Evolutionary conservation across 176 grass and related monocot species (phyloP).

Genomic region (Carex myosuroides): DNA sequence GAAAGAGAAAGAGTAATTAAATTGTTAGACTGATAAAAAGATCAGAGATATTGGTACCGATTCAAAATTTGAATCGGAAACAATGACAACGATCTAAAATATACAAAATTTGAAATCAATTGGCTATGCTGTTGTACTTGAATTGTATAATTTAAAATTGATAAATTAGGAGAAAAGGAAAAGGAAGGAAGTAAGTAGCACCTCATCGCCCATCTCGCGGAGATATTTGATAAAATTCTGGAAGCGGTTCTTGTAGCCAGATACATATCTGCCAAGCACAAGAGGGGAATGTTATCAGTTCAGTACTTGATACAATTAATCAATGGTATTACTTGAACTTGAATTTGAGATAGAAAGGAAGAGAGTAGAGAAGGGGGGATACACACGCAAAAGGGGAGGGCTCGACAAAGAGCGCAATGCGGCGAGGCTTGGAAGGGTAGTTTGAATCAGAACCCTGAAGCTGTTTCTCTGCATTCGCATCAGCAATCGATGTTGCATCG

Average conservation of each 20-base stretch:
- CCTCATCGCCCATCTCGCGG: conserved; percentile 90
- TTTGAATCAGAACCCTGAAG: background rate
- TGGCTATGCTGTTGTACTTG: background rate
- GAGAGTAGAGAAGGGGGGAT: background rate
- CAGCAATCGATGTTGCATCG: background rate
- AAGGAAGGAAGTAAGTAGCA: conserved; percentile 1
- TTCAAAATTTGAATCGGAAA: too few species aligned
- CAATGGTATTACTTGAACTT: background rate
- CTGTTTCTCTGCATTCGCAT: background rate
- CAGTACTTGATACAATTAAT: background rate
- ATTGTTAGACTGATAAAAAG: too few species aligned
- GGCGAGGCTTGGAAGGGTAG: conserved; percentile 41
- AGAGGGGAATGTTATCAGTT: background rate
- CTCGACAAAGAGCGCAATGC: conserved; percentile 88
- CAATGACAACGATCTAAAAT: too few species aligned
- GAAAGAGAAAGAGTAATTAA: too few species aligned
- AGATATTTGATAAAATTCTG: conserved; percentile 97
- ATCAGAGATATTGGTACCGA: too few species aligned
- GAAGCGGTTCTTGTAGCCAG: conserved; percentile 97
- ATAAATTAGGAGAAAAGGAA: background rate
- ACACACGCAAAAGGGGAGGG: conserved; percentile 69
- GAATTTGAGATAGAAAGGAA: background rate
- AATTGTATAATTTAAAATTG: background rate
- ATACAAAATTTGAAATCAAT: background rate
- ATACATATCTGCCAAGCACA: conserved; percentile 49